Percentiles rank a stretch among this genome's conserved stretches.
These are phyloP conservation scores for Malbranchea cinnamomea DNA, from an alignment of 2,329 filamentous ascomycete genomes.

Conservation along the genomic window DNA sequence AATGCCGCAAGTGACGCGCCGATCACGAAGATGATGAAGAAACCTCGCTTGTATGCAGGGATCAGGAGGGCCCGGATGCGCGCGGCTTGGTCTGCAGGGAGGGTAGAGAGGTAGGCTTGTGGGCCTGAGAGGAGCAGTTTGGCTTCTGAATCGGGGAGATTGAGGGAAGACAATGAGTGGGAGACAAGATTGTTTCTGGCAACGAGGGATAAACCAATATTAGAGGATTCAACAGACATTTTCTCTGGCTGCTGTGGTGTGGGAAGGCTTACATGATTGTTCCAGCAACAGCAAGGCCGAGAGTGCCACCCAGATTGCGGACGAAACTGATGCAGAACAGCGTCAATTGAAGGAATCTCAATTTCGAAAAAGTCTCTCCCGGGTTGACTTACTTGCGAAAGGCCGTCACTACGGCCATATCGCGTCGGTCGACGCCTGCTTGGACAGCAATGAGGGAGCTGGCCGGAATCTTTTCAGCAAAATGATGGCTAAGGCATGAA, in stretches of 20 bases:
- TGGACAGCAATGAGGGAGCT: conserved; percentile 23
- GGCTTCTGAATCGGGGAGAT: conserved; percentile 12
- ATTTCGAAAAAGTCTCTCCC: background rate
- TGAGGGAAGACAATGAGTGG: conserved; percentile 15
- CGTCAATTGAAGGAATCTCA: background rate
- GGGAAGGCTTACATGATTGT: conserved; percentile 23
- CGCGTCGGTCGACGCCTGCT: conserved; percentile 23
- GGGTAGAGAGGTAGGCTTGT: conserved; percentile 15
- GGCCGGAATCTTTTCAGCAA: conserved; percentile 6
- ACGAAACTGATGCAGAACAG: conserved; percentile 19
- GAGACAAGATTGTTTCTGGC: conserved; percentile 16
- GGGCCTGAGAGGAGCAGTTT: conserved; percentile 19
- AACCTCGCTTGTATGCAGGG: conserved; percentile 24
- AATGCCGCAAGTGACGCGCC: conserved; percentile 22
- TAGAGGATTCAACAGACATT: background rate
- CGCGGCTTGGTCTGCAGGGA: conserved; percentile 11
- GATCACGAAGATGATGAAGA: conserved; percentile 27
- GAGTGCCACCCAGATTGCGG: conserved; percentile 27
- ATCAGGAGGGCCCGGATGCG: conserved; percentile 17
- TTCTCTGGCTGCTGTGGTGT: background rate
- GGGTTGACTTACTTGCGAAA: conserved; percentile 18
- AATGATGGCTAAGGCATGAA: background rate
- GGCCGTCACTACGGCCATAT: conserved; percentile 28
- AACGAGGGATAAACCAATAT: background rate
- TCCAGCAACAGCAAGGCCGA: conserved; percentile 26